Evolutionary conservation across 2,329 filamentous ascomycete genomes (phyloP).

Genomic region (Juglanconis oblonga): DNA sequence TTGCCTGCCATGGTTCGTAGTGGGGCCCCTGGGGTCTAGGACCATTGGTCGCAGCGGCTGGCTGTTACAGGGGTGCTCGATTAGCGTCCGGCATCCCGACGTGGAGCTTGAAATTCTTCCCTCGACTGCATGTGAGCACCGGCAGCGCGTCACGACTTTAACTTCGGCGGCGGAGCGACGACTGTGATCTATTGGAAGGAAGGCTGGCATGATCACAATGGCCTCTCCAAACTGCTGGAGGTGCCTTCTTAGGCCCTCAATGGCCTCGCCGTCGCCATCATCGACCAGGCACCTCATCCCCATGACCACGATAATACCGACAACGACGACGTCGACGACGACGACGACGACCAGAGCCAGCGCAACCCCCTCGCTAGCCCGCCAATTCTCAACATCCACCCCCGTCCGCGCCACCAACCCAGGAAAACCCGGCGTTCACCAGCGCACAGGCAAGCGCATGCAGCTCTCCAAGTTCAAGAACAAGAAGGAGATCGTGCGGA

Average conservation of each 20-base stretch:
- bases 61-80: not conserved
- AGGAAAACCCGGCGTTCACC: conserved; percentile 21
- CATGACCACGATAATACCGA: conserved; percentile 22
- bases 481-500: conserved; percentile 41
- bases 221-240: conserved; percentile 57
- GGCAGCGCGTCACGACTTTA: not conserved
- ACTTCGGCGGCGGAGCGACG: not conserved
- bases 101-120: conserved; percentile 19
- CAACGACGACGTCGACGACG: conserved; percentile 32
- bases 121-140: not conserved
- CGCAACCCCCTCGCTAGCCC: conserved; percentile 43
- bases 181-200: not conserved
- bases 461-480: conserved; percentile 40
- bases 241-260: conserved; percentile 50
- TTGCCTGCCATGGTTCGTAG: conserved; percentile 1
- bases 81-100: conserved; percentile 14
- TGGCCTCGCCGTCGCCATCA: conserved; percentile 22
- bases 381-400: conserved; percentile 38
- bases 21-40: not conserved
- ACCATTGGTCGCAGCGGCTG: not conserved
- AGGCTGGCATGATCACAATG: conserved; percentile 37
- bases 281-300: conserved; percentile 25
- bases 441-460: conserved; percentile 40
- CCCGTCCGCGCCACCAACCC: conserved; percentile 23
- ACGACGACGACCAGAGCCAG: conserved; percentile 28